A percentile compares a stretch with the other conserved stretches of the same genome.
Conservation (phyloP, 495 filamentous ascomycete species). For the Neurospora sp. region DNA sequence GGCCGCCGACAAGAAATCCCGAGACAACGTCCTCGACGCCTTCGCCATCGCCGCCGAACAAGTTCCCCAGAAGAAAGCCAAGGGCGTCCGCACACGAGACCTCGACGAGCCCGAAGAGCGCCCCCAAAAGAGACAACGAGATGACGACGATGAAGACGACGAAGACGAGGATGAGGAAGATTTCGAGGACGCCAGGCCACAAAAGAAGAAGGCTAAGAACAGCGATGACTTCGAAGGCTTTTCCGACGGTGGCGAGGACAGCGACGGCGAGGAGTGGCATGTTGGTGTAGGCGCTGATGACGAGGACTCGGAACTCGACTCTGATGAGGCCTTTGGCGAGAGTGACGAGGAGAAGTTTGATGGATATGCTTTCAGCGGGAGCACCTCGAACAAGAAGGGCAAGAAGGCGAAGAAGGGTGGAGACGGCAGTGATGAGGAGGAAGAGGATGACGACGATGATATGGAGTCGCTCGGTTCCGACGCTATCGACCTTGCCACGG, state of each 20-base stretch:
- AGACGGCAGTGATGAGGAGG: constrained; percentile 44
- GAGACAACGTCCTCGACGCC: constrained; percentile 59
- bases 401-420: constrained; percentile 18
- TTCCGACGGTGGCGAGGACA: constrained; percentile 50
- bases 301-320: constrained; percentile 78
- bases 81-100: constrained; percentile 33
- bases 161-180: constrained; percentile 46
- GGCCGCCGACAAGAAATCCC: constrained; percentile 26
- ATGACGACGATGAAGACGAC: constrained; percentile 45
- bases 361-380: constrained; percentile 62
- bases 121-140: constrained; percentile 27
- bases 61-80: constrained; percentile 25
- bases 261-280: constrained; percentile 82
- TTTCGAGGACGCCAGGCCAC: constrained; percentile 31
- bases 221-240: constrained; percentile 28
- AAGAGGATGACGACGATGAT: constrained; percentile 47
- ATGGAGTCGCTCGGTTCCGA: constrained; percentile 60
- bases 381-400: constrained; percentile 41
- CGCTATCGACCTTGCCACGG: constrained; percentile 73
- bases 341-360: constrained; percentile 80
- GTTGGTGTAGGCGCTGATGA: constrained; percentile 61
- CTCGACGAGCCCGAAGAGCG: constrained; percentile 27
- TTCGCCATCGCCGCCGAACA: constrained; percentile 70
- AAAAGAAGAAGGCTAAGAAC: constrained; percentile 32
- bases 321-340: constrained; percentile 85